Evolutionary conservation across 345 rosid genomes (phyloP), one percentile per base, ranked within the genome.

Genomic region (Orychophragmus violaceus): DNA sequence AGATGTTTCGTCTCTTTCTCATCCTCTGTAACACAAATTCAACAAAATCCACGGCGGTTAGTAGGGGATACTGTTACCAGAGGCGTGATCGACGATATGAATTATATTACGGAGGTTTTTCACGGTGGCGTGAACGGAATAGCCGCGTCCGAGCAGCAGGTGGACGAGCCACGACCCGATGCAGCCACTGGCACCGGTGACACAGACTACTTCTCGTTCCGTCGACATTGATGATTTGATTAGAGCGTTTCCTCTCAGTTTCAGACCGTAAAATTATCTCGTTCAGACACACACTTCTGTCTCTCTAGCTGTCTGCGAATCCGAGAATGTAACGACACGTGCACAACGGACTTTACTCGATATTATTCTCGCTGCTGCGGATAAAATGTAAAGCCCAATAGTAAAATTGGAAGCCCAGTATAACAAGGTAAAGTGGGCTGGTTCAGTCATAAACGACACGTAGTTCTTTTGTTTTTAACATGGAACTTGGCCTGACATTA

Each of bases 131-230:
- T 88, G 87, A 6, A 94, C 92, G 74, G 86, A 62, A 77, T 90
- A 94, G 18, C 95, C 86, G 17, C 95, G 96, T 8, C 59, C 77
- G 45, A 90, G 95, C 73, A 90, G 97, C 10, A 83, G 85, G 7
- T 70, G 81, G 59, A 94, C 95, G 16, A 90, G 79, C 83, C 97
- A 88, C 2, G 99, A 86, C 35, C 99, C 96, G 25, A 90, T 94
- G 78, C 89, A 79, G 25, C 97, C 99, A 77, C 97, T 94, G 36
- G 87, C 97, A 21, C 99, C 97, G 49, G 96, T 94, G 55, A 94
- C 95, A 68, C 97, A 90, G 6, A 84, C 91, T n/a, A 41, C 71
- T 58, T 88, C 83, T 17, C 76, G 77, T n/a, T 74, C 82, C 28
- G 68, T 71, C 64, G 46, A 64, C 91, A 84, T 85, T 24, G 71